Conservation (phyloP, 495 filamentous ascomycete species). For the Penicillium coprophilum region DNA sequence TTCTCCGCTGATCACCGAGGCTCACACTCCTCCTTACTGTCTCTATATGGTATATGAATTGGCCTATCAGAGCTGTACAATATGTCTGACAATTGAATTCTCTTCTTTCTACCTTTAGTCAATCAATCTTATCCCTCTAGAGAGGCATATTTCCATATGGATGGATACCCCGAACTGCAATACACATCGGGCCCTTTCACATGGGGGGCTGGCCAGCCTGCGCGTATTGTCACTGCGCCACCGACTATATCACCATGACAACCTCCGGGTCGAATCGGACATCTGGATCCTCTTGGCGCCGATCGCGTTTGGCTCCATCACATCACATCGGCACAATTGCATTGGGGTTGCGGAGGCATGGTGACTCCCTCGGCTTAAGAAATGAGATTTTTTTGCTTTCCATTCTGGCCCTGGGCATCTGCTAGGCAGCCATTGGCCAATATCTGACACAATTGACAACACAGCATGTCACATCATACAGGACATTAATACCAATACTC, state of each 20-base stretch:
- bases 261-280: conserved; percentile 32
- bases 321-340: conserved; percentile 5
- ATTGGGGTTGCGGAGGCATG: conserved; percentile 6
- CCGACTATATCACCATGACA: conserved; percentile 26
- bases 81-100: not conserved
- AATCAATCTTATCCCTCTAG: not conserved
- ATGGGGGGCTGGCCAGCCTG: conserved; percentile 22
- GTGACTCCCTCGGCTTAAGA: conserved; percentile 7
- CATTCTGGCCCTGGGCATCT: not conserved
- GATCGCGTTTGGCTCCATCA: conserved; percentile 15
- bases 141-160: not conserved
- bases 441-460: not conserved
- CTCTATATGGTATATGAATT: not conserved
- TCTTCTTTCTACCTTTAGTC: not conserved
- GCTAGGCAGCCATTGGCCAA: not conserved
- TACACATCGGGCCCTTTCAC: conserved; percentile 16
- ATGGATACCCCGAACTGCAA: conserved; percentile 9
- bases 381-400: not conserved
- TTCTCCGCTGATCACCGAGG: conserved; percentile 15
- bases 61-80: not conserved
- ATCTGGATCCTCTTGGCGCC: conserved; percentile 22
- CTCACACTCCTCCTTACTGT: conserved; percentile 2
- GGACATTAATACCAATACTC: not conserved
- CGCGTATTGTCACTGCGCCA: conserved; percentile 10
- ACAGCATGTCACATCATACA: not conserved